These are phyloP conservation scores for Lentinus brumalis DNA, from an alignment of 768 basidiomycete species.

Conservation along the genomic window DNA sequence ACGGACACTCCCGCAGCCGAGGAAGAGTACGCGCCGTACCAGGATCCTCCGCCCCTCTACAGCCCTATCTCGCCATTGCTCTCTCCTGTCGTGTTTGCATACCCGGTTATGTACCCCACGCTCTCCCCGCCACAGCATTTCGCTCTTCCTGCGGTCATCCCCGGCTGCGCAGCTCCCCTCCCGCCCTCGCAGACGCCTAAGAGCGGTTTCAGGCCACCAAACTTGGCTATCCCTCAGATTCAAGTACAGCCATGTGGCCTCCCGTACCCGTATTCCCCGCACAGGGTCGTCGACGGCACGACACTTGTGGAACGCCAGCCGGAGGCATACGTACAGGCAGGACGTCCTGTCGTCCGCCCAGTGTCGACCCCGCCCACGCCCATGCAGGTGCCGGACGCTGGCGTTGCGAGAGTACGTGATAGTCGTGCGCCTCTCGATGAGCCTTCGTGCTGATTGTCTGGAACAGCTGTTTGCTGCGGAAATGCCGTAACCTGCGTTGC, in stretches of 20 bases:
- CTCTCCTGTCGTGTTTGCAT: constrained; percentile 13
- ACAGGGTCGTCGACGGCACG: constrained; percentile 22
- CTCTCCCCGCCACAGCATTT: constrained; percentile 11
- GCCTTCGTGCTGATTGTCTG: background rate
- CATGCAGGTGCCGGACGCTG: constrained; percentile 1
- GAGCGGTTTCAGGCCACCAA: background rate
- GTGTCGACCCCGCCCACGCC: constrained; percentile 29
- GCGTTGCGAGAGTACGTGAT: constrained; percentile 19
- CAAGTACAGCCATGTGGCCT: background rate
- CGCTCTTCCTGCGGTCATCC: constrained; percentile 3
- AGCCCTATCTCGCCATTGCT: constrained; percentile 5
- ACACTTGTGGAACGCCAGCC: constrained; percentile 19
- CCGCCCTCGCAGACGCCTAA: background rate
- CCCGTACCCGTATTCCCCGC: constrained; percentile 5
- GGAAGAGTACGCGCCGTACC: constrained; percentile 2
- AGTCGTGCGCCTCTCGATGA: background rate
- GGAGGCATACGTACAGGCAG: background rate
- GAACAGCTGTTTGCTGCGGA: constrained; percentile 29
- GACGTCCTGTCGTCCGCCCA: constrained; percentile 21
- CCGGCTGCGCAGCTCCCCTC: background rate
- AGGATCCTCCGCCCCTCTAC: constrained; percentile 5
- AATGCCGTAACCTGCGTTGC: constrained; percentile 19
- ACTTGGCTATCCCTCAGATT: background rate
- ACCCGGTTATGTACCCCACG: constrained; percentile 6
- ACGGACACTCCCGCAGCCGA: background rate